A percentile compares a stretch with the other conserved stretches of the same genome.
Conservation (phyloP, 495 filamentous ascomycete genomes). For the Podospora sp. region DNA sequence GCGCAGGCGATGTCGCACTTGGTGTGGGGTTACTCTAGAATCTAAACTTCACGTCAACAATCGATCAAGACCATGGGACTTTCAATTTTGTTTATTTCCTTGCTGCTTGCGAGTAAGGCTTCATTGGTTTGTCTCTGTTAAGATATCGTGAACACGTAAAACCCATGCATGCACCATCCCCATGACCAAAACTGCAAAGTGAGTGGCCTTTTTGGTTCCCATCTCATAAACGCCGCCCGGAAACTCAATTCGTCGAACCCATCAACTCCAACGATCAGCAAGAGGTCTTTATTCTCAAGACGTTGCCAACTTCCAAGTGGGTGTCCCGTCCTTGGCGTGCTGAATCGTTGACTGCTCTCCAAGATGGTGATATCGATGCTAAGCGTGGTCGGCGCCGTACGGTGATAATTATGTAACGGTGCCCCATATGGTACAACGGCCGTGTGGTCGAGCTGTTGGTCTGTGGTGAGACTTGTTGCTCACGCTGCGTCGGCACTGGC, state of each 20-base stretch:
- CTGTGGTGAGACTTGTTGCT: constrained; percentile 10
- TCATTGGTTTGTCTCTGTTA: neutral
- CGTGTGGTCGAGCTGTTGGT: neutral
- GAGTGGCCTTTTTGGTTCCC: neutral
- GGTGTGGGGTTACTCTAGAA: neutral
- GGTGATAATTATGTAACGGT: neutral
- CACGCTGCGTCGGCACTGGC: constrained; percentile 75
- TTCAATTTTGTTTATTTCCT: neutral
- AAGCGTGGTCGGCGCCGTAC: neutral
- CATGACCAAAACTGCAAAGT: neutral
- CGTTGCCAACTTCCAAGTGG: neutral
- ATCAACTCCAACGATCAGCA: neutral
- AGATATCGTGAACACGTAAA: neutral
- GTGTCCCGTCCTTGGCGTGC: too few relatives aligned
- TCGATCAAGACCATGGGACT: neutral
- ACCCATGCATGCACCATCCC: neutral
- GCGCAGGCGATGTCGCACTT: neutral
- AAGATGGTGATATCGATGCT: neutral
- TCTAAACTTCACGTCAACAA: neutral
- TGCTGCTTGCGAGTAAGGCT: neutral
- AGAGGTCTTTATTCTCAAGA: neutral
- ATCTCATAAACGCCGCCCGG: neutral
- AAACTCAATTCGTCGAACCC: neutral
- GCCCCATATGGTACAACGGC: neutral
- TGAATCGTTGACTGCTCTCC: too few relatives aligned